Percentiles rank a stretch among this genome's conserved stretches.
These are phyloP conservation scores for Sugiyamaella lignohabitans DNA, from an alignment of 805 yeast species.

Conservation along the genomic window DNA sequence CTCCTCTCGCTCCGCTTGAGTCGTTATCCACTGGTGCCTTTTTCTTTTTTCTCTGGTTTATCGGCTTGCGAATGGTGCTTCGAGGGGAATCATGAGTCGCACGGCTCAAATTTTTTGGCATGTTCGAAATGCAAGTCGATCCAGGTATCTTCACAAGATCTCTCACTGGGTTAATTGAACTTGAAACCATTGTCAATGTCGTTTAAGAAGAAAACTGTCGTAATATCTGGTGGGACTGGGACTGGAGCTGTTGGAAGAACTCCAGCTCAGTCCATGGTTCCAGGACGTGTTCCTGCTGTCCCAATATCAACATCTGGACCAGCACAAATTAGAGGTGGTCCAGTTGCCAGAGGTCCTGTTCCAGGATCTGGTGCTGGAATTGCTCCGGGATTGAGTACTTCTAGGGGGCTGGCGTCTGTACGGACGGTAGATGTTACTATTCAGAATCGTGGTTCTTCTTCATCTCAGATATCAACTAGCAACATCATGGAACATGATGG, in stretches of 20 bases:
- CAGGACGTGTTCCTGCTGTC: neutral
- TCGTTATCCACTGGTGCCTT: no score
- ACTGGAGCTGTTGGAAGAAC: no score
- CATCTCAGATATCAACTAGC: neutral
- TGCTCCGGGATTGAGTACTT: conserved; percentile 1
- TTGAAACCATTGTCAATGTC: no score
- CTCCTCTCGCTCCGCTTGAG: no score
- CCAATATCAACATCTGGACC: neutral
- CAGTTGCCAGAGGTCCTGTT: conserved; percentile 3
- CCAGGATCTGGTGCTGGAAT: conserved; percentile 1
- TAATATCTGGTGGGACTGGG: conserved; percentile 7
- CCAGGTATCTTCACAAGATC: no score
- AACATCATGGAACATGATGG: conserved; percentile 42
- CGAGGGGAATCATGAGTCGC: no score
- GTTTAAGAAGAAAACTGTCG: conserved; percentile 18
- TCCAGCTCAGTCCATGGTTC: conserved; percentile 1
- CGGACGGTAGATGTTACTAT: no score
- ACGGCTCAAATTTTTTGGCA: no score
- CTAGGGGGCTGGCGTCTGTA: no score
- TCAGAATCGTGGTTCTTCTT: no score
- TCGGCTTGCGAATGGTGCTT: neutral
- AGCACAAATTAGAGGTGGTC: neutral
- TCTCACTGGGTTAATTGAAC: no score
- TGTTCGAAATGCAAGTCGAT: no score
- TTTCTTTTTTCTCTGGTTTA: neutral